Base-by-base conservation (phyloP, 2,329 filamentous ascomycete species). In the Microsporum audouinii region DNA sequence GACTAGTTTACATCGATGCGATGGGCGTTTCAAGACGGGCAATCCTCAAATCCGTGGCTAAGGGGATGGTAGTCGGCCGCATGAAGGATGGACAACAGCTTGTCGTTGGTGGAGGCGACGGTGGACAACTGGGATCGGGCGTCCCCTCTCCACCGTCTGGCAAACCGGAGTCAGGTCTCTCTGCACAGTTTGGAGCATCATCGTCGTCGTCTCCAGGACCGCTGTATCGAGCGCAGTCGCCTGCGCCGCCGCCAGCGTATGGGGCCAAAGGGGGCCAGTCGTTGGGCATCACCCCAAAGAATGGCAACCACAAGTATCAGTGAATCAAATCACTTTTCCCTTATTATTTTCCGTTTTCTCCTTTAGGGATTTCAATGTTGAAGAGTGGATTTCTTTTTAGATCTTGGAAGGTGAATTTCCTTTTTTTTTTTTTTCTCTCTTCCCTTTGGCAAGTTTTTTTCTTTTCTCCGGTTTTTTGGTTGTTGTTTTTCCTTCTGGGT, bases 1-100 rank as follows among this genome's bases (percentile, higher is more conserved):
- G 91, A 4, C 80, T 99, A 33, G 94, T 99, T 36, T 99, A 99
- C 71, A 96, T 99, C 63, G 94, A 99, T 68, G 92, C 95, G 1
- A 88, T 91, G 0, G 94, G 94, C 39, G 94, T 99, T 1, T 95
- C 89, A 60, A 82, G 94, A 47, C 84, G 86, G 63, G 94, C 94
- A 0, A 84, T 99, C 49, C 83, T 99, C 71, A 99, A 96, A 79
- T 89, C 88, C 47, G 94, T 97, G 0, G 94, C 91, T 23, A 96
- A 95, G 78, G 91, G 94, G 45, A 97, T 99, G 94, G 75, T 79
- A 2, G 75, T 79, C 39, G 78, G 78, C 27, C 74, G 72, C 41
- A 78, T 79, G 75, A 75, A 73, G 47, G 76, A 79, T 60, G 78
- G 78, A 5, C 70, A 78, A 62, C 73, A 79, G 65, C 72, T 80